These are phyloP conservation scores for Malassezia slooffiae DNA, from an alignment of 1,284 basidiomycete species.

Conservation along the genomic window DNA sequence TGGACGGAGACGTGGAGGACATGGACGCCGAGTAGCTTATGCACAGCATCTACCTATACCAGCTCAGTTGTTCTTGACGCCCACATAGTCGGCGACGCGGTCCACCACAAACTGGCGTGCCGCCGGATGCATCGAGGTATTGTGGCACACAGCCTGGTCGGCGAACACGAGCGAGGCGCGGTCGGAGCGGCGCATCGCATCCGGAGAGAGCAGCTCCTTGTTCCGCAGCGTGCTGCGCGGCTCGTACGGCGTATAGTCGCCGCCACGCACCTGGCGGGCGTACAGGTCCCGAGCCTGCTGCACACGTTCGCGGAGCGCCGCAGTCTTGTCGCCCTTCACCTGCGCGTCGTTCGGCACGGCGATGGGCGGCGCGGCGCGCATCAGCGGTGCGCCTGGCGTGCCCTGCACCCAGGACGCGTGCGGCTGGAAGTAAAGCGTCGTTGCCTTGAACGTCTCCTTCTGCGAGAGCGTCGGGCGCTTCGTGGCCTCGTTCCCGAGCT, in stretches of 20 bases:
- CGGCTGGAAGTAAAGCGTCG: constrained; percentile 8
- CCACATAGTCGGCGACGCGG: constrained; percentile 6
- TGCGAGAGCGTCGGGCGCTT: background rate
- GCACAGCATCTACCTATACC: no score
- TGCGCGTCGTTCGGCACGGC: constrained; percentile 2
- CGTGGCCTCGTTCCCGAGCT: no score
- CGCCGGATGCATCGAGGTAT: constrained; percentile 8
- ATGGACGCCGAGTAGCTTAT: constrained; percentile 13
- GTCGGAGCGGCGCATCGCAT: background rate
- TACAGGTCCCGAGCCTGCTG: background rate
- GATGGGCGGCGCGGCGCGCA: constrained; percentile 8
- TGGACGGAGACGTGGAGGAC: constrained; percentile 33
- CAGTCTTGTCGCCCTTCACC: background rate
- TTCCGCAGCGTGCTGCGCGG: background rate
- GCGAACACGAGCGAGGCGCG: background rate
- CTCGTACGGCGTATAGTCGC: constrained; percentile 11
- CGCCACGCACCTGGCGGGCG: constrained; percentile 1
- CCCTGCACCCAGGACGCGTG: constrained; percentile 1
- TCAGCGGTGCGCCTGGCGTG: background rate
- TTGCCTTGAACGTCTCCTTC: constrained; percentile 2
- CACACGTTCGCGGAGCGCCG: background rate
- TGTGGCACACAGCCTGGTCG: constrained; percentile 10
- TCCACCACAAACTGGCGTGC: constrained; percentile 11
- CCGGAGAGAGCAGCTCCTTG: background rate
- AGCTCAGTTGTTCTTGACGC: no score